Base-by-base conservation (phyloP, 768 basidiomycete genomes). In the Collybia nuda region DNA sequence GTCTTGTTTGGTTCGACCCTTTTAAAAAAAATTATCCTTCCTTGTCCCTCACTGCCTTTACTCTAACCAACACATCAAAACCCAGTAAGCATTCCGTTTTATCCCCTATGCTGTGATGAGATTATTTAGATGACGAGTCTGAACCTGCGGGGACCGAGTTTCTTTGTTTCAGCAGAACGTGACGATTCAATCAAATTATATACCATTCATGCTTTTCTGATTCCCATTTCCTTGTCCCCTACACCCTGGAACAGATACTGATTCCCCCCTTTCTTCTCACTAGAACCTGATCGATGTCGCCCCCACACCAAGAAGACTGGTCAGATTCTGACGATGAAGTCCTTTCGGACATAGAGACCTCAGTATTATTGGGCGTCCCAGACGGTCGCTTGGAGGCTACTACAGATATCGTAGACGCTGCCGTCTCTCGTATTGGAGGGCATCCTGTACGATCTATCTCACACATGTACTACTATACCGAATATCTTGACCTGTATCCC, bases 171-270 rank as follows among this genome's bases (percentile, higher is more conserved):
- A 58, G 57, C 58, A 51, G 66, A 70, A 74, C 54, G 62, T 86
- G 90, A 90, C 81, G 89, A 91, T 60, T 72, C 74, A 52, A 67
- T 70, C 64, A 68, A 72, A 68, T 64, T 52, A 62, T 75, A 73
- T 88, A 88, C 90, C 90, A 93, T 93, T 93, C 91, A 93, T 93
- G 91, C 90, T 76, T 86, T 76, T 73, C 91, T 93, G 91, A 92
- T 70, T 61, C 50, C 51, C 59, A 43, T 58, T 54, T 56, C 52
- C 51, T 32, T n/a, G 8, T 11, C 18, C 24, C 41, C 47, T 47
- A n/a, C 46, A 53, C 43, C 53, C 48, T 45, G 40, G 50, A 55
- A 57, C 48, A 51, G 49, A 53, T 55, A 46, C 56, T 59, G 52
- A 62, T 54, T 45, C 32, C 45, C 38, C 40, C 42, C 38, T 40